phyloP scores from a whole-genome alignment of 2,329 filamentous ascomycete genomes.

The Trichothecium sympodiale region DNA sequence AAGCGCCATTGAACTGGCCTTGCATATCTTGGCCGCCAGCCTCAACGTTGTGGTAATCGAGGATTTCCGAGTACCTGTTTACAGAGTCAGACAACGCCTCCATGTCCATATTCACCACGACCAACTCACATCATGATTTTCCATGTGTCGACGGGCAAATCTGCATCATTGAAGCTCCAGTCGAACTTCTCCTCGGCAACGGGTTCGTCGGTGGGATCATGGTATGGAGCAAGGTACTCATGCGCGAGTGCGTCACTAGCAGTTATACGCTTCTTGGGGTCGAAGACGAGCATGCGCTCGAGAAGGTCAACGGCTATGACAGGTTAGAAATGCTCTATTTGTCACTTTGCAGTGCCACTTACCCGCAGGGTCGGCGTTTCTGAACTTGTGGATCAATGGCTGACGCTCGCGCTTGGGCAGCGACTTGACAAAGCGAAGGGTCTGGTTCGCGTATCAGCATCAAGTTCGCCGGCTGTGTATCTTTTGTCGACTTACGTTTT shows the following conservation, averaged over 20 bases:
- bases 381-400: slow-evolving; percentile 80
- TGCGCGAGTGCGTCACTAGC: slow-evolving; percentile 79
- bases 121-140: slow-evolving; percentile 96
- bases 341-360: slow-evolving; percentile 17
- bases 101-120: not conserved
- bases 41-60: slow-evolving; percentile 96
- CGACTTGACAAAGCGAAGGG: slow-evolving; percentile 92
- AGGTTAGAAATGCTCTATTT: not conserved
- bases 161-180: slow-evolving; percentile 98
- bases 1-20: slow-evolving; percentile 24
- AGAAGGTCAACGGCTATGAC: slow-evolving; percentile 74
- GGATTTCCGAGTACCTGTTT: slow-evolving; percentile 89
- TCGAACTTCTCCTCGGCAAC: slow-evolving; percentile 96
- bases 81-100: not conserved
- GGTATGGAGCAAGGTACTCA: slow-evolving; percentile 91
- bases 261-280: slow-evolving; percentile 90
- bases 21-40: slow-evolving; percentile 28
- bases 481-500: slow-evolving; percentile 57
- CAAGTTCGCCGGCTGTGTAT: not conserved
- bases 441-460: slow-evolving; percentile 37
- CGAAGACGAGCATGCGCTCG: slow-evolving; percentile 95
- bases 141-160: slow-evolving; percentile 97
- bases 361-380: slow-evolving; percentile 83
- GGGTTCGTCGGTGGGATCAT: slow-evolving; percentile 94
- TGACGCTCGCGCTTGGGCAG: slow-evolving; percentile 89